Percentiles rank a stretch among this genome's conserved stretches.
These are phyloP conservation scores for Fusarium sp. DNA, from an alignment of 2,329 filamentous ascomycete species.

Conservation along the genomic window DNA sequence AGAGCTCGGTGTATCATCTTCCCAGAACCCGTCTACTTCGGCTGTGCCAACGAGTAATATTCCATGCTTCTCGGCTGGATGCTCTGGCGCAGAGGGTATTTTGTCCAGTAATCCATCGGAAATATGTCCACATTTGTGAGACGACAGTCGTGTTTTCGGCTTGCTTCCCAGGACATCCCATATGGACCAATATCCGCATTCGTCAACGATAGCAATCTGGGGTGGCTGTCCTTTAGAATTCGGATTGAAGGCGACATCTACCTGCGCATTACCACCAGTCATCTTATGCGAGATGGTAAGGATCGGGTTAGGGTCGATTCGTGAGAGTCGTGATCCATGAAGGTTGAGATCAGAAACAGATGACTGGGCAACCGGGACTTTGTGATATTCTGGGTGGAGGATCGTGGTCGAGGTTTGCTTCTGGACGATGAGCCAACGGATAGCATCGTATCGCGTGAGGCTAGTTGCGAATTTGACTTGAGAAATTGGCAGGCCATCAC, in stretches of 20 bases:
- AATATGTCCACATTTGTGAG: constrained; percentile 60
- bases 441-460: constrained; percentile 52
- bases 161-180: constrained; percentile 68
- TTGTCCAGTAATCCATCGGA: constrained; percentile 54
- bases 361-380: constrained; percentile 51
- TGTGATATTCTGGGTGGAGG: constrained; percentile 64
- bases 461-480: constrained; percentile 64
- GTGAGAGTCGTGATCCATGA: constrained; percentile 58
- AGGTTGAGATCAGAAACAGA: constrained; percentile 10
- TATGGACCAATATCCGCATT: constrained; percentile 74
- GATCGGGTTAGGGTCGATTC: constrained; percentile 68
- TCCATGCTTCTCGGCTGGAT: constrained; percentile 57
- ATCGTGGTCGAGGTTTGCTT: constrained; percentile 65
- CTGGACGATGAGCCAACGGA: constrained; percentile 68
- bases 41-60: constrained; percentile 58
- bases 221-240: constrained; percentile 61
- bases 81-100: constrained; percentile 50
- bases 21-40: constrained; percentile 41
- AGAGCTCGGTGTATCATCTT: constrained; percentile 24
- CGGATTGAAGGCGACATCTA: constrained; percentile 76
- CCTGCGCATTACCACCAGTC: constrained; percentile 69
- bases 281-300: constrained; percentile 64
- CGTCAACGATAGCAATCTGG: constrained; percentile 76
- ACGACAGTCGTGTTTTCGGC: constrained; percentile 53
- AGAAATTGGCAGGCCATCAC: constrained; percentile 63